A percentile compares a stretch with the other conserved stretches of the same genome.
Evolutionary conservation across 257 asterid genomes (phyloP).

Genomic region (Gentiana straminea): DNA sequence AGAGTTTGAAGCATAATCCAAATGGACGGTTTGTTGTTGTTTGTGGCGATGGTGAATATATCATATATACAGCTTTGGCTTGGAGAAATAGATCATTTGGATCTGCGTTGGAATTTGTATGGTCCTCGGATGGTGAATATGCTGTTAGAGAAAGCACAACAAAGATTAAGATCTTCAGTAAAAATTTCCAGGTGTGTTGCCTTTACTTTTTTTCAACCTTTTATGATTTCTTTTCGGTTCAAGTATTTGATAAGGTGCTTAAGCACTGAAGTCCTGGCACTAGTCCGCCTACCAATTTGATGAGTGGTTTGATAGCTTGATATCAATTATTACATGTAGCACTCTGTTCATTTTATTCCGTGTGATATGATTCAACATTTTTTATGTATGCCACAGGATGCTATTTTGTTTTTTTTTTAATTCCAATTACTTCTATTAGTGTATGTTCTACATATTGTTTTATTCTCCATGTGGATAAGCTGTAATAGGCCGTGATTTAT

Average conservation of each 20-base stretch:
- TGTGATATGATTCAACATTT: neutral
- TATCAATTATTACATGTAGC: neutral
- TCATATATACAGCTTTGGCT: constrained; percentile 71
- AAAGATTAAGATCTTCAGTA: constrained; percentile 67
- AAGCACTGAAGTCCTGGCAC: too few species aligned
- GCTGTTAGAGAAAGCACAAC: constrained; percentile 95
- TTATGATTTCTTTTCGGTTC: neutral
- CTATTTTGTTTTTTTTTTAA: neutral
- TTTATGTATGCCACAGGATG: constrained; percentile 3
- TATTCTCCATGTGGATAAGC: too few species aligned
- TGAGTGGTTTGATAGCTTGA: neutral
- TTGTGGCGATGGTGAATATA: constrained; percentile 88
- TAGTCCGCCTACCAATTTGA: neutral
- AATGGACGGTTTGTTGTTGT: constrained; percentile 93
- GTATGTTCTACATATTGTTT: too few species aligned
- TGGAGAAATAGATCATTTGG: constrained; percentile 40
- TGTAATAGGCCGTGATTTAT: too few species aligned
- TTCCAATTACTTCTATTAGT: too few species aligned
- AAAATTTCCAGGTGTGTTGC: constrained; percentile 52
- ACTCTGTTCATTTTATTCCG: neutral
- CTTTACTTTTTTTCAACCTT: neutral
- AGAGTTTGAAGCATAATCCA: constrained; percentile 91
- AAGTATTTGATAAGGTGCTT: neutral
- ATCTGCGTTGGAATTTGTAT: constrained; percentile 81
- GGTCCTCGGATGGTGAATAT: constrained; percentile 94